Percentiles rank a stretch among this genome's conserved stretches.
Evolutionary conservation across 1,284 basidiomycete genomes (phyloP).

Genomic region (Heterobasidion occidentale): DNA sequence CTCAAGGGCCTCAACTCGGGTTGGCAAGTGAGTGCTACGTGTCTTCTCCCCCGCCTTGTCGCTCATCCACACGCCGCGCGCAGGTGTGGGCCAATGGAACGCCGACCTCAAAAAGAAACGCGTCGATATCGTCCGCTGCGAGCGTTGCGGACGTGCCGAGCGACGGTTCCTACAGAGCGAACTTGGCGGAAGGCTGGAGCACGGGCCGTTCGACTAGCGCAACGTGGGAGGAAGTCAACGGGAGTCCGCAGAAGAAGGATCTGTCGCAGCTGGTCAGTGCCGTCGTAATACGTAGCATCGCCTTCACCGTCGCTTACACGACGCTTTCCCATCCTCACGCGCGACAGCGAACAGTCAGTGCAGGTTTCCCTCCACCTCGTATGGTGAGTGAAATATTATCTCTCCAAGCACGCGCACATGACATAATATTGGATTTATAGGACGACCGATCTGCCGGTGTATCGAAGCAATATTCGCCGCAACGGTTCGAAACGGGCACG

Average conservation of each 20-base stretch:
- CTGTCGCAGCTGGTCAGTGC: constrained; percentile 24
- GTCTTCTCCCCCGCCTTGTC: neutral
- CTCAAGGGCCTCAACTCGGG: constrained; percentile 51
- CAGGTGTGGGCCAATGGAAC: constrained; percentile 55
- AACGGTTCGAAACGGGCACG: constrained; percentile 39
- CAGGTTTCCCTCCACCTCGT: constrained; percentile 29
- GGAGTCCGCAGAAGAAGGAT: constrained; percentile 42
- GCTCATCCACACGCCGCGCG: constrained; percentile 4
- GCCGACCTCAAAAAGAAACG: constrained; percentile 46
- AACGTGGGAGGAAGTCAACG: constrained; percentile 54
- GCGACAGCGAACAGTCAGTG: constrained; percentile 39
- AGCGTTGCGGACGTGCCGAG: constrained; percentile 38
- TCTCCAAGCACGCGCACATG: neutral
- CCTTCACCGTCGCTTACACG: constrained; percentile 4
- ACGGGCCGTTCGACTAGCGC: constrained; percentile 39
- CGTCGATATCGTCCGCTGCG: constrained; percentile 52
- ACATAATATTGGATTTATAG: constrained; percentile 20
- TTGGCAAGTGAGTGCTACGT: constrained; percentile 53
- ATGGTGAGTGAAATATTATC: constrained; percentile 27
- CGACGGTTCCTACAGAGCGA: constrained; percentile 40
- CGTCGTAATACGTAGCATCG: neutral
- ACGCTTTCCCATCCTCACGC: constrained; percentile 22
- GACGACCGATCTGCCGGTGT: constrained; percentile 34
- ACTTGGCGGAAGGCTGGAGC: constrained; percentile 40
- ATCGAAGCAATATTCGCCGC: constrained; percentile 42